Evolutionary conservation across 108 stramenopile species (phyloP), one percentile per base, ranked within the genome.

Genomic region (Hondaea fermentalgiana): DNA sequence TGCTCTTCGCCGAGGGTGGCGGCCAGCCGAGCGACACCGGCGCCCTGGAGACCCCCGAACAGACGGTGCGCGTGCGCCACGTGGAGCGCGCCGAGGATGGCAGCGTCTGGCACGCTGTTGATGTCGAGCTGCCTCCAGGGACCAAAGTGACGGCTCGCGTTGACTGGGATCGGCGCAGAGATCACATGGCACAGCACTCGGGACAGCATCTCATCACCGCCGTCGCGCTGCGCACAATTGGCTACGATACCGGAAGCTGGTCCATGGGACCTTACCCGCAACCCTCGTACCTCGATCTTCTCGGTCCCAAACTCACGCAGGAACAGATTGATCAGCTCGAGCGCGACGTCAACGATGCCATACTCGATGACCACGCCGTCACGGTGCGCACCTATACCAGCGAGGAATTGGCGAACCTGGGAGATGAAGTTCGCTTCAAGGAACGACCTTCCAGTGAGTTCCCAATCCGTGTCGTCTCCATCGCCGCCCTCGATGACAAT

Each of bases 21-120:
- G 91, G 91, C 44, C 91, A 91, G 89, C 91, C 91, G 16, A 23
- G 23, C 59, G 91, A 91, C 57, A 72, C 43, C 17, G 91, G 91
- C 44, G 43, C 2, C 12, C 6, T 83, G 10, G 72, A 47, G 45
- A 5, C 23, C 71, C n/a, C 51, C 19, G 87, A 60, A 21, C 21
- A 19, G 42, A 6, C 16, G 19, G 14, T 45, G 60, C 59, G 44
- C 59, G 87, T 88, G 42, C 12, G 19, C 42, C 14, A 45, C 60
- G 87, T 60, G 58, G 87, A 88, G 58, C 12, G 87, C 25, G 59
- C 6, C 42, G 59, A 28, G 5, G 59, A 59, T 12, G 58, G 58
- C 87, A 60, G 59, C 29, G 87, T 88, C 5, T 60, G 58, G 60
- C 29, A 60, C 44, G 14, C 59, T 5, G 42, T 88, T n/a, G 59